These are phyloP conservation scores for Colletotrichum sp. DNA, from an alignment of 2,329 filamentous ascomycete genomes.

Conservation along the genomic window DNA sequence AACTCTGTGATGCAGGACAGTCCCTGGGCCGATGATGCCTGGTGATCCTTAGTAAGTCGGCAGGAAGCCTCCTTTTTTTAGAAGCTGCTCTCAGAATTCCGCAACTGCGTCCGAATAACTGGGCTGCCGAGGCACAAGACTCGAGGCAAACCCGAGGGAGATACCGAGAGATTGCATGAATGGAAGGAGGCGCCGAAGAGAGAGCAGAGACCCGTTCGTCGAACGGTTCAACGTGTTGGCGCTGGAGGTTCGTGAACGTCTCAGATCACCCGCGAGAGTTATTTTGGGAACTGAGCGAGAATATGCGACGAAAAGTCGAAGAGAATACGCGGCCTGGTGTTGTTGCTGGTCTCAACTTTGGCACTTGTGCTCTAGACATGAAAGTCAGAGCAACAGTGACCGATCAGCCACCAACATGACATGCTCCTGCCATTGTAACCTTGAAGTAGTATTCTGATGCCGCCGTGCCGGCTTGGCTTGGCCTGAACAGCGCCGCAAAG, in stretches of 20 bases:
- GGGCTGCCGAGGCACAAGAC: background rate
- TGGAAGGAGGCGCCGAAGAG: background rate
- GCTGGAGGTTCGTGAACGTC: slow-evolving; percentile 10
- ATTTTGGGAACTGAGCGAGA: slow-evolving; percentile 4
- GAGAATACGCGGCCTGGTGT: background rate
- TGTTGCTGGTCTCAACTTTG: background rate
- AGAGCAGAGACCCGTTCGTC: slow-evolving; percentile 8
- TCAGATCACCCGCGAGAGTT: slow-evolving; percentile 14
- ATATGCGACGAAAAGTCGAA: slow-evolving; percentile 4
- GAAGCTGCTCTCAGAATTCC: background rate
- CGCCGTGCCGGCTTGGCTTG: background rate
- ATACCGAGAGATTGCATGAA: slow-evolving; percentile 1
- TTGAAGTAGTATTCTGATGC: background rate
- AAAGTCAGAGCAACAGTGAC: background rate
- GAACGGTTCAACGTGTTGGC: background rate
- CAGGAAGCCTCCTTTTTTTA: background rate
- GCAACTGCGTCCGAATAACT: background rate
- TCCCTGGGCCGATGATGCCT: background rate
- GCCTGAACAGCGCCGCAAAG: background rate
- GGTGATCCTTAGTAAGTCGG: background rate
- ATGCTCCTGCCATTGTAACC: background rate
- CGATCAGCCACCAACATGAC: background rate
- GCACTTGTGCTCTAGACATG: background rate
- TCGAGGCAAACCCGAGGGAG: background rate
- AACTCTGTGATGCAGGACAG: background rate